Conservation (phyloP, 2,329 filamentous ascomycete genomes). For the Colletotrichum sp. region DNA sequence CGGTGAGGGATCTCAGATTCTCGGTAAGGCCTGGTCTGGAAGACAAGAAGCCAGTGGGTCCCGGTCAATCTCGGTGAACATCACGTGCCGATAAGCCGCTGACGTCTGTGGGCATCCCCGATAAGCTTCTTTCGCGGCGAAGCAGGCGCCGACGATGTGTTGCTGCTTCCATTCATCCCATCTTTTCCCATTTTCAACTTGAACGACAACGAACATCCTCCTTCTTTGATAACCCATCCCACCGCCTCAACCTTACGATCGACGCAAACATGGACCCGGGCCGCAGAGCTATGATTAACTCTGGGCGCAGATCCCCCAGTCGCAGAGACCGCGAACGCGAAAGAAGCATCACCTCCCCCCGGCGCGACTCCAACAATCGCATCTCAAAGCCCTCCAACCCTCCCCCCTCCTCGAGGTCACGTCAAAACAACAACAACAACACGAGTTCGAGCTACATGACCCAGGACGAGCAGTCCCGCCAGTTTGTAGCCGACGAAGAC, state of each 20-base stretch:
- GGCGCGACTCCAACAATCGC: slow-evolving; percentile 59
- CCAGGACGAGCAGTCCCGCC: slow-evolving; percentile 77
- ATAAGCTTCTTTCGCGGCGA: not conserved
- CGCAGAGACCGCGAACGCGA: slow-evolving; percentile 24
- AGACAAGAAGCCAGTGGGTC: no score
- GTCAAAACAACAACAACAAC: slow-evolving; percentile 28
- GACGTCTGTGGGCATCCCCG: not conserved
- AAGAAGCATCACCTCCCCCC: slow-evolving; percentile 60
- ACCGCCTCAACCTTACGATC: not conserved
- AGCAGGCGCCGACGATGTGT: not conserved
- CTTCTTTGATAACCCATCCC: not conserved
- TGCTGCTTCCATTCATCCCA: not conserved
- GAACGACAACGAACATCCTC: not conserved
- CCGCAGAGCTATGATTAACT: slow-evolving; percentile 58
- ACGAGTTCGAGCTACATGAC: slow-evolving; percentile 57
- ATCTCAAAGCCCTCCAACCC: slow-evolving; percentile 56
- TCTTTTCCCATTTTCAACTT: not conserved
- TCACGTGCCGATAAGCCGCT: slow-evolving; percentile 4
- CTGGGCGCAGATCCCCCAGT: slow-evolving; percentile 46
- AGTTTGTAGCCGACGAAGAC: slow-evolving; percentile 94
- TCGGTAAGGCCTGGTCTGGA: not conserved
- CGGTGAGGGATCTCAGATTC: not conserved
- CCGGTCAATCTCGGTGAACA: fast-evolving
- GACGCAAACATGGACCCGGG: slow-evolving; percentile 55
- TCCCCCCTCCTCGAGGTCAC: slow-evolving; percentile 30